Percentiles rank a stretch among this genome's conserved stretches.
Evolutionary conservation across 2,329 filamentous ascomycete species (phyloP).

Genomic region (Phaeosphaeria sp.): DNA sequence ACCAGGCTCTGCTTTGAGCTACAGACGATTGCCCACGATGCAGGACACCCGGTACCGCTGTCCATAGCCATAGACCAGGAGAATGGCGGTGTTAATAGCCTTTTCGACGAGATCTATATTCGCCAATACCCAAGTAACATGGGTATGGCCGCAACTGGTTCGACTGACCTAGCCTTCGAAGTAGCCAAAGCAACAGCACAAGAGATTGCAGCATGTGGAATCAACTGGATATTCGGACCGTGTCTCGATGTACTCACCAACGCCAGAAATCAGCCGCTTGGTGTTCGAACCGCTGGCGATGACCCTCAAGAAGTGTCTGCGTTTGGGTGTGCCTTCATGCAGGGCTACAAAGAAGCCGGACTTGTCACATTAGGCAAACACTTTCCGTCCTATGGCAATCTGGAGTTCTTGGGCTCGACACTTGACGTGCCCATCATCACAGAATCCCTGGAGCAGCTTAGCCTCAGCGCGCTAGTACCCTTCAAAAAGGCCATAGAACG

Average conservation of each 20-base stretch:
- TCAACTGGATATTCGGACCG: slow-evolving; percentile 94
- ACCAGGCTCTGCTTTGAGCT: slow-evolving; percentile 87
- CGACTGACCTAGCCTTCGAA: slow-evolving; percentile 82
- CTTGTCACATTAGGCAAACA: slow-evolving; percentile 92
- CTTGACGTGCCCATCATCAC: slow-evolving; percentile 95
- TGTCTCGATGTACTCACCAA: slow-evolving; percentile 95
- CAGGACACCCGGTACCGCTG: slow-evolving; percentile 87
- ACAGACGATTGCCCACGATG: slow-evolving; percentile 88
- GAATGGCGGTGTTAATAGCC: slow-evolving; percentile 95
- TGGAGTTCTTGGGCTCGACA: slow-evolving; percentile 90
- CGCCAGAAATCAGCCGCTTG: slow-evolving; percentile 86
- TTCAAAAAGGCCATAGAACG: slow-evolving; percentile 89
- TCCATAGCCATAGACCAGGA: slow-evolving; percentile 95
- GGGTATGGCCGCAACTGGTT: slow-evolving; percentile 92
- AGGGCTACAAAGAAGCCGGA: slow-evolving; percentile 90
- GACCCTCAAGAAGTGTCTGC: slow-evolving; percentile 94
- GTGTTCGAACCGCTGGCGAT: slow-evolving; percentile 87
- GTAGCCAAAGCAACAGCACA: slow-evolving; percentile 92
- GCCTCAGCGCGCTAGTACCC: slow-evolving; percentile 87
- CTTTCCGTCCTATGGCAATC: slow-evolving; percentile 93
- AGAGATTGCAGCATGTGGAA: slow-evolving; percentile 88
- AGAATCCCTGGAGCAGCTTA: slow-evolving; percentile 89
- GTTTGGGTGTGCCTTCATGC: slow-evolving; percentile 88
- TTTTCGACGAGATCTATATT: slow-evolving; percentile 94
- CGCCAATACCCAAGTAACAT: slow-evolving; percentile 97